Conservation (phyloP, 176 grass and related monocot species). For the Aegilops sharonensis region DNA sequence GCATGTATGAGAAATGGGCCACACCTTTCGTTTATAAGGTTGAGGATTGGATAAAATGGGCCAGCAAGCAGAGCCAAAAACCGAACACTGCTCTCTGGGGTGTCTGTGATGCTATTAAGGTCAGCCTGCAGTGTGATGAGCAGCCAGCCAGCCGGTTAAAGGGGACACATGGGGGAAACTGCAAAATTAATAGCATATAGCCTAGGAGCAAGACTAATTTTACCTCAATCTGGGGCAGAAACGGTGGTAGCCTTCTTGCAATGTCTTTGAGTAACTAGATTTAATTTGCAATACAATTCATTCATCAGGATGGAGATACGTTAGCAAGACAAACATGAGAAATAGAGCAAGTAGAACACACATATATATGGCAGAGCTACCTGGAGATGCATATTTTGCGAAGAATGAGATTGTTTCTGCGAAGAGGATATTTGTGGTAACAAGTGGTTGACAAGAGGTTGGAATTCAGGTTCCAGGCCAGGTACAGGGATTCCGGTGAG, state of each 20-base stretch:
- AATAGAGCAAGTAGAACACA: constrained; percentile 14
- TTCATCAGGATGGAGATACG: neutral
- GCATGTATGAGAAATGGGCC: constrained; percentile 26
- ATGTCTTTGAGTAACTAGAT: constrained; percentile 93
- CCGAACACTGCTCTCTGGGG: constrained; percentile 57
- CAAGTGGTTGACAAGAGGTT: constrained; percentile 74
- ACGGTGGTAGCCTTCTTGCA: constrained; percentile 52
- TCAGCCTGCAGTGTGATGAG: constrained; percentile 61
- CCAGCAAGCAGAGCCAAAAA: constrained; percentile 92
- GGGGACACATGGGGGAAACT: neutral
- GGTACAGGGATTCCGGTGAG: constrained; percentile 81
- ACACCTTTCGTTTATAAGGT: constrained; percentile 88
- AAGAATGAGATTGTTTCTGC: constrained; percentile 57
- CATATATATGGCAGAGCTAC: constrained; percentile 25
- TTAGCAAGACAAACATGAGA: neutral
- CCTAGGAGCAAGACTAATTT: neutral
- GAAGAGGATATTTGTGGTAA: constrained; percentile 72
- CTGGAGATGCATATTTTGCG: constrained; percentile 86
- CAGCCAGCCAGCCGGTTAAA: neutral
- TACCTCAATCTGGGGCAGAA: constrained; percentile 95
- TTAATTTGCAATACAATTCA: constrained; percentile 38
- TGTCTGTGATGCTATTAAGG: constrained; percentile 62
- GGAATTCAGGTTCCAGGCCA: constrained; percentile 91
- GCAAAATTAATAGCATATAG: constrained; percentile 19
- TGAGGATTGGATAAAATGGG: constrained; percentile 87